Evolutionary conservation across 2,329 filamentous ascomycete species (phyloP), one percentile per base, ranked within the genome.

Genomic region (Aspergillus calidoustus): DNA sequence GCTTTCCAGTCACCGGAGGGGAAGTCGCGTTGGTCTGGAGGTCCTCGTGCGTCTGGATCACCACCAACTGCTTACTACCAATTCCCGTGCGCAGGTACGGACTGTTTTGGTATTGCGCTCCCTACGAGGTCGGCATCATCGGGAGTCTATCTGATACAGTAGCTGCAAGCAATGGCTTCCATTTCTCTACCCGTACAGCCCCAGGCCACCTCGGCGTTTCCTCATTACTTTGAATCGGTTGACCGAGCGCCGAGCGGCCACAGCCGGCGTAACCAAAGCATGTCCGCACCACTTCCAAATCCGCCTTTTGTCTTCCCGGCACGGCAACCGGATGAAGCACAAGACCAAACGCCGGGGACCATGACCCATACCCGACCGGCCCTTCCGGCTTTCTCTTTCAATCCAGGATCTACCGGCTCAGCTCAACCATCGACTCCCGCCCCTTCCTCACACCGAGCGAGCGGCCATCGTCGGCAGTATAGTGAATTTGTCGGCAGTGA

Each of bases 401-500:
- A 78, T 60, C 72, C 75, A 8, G 72, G 77, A 51, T 68, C 70
- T 15, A 55, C 64, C 28, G 64, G 75, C 28, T 64, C 70, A 59
- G 62, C 71, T 49, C 86, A 87, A 15, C 83, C 86, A 0, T 76
- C 83, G 17, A 84, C 85, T n/a, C 84, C 86, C 1, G 75, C 80
- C 7, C 83, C 88, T 19, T 81, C 84, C 49, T 17, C n/a, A 7
- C 47, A 54, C 80, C 83, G 86, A 63, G 80, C 84, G 25, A 79
- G 80, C 34, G 87, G 89, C 23, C 91, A 93, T 72, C 85, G 89
- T 69, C 86, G 93, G 70, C 91, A 91, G 57, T 90, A 88, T 30
- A 97, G 93, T 74, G 93, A 97, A 74, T 93, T 96, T 71, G 91
- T 96, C 51, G 92, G 92, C 43, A 91, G 90, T 7, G 76, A 78